Percentiles rank a stretch among this genome's conserved stretches.
Conservation (phyloP, 768 basidiomycete species). For the Pleurotus giganteus region DNA sequence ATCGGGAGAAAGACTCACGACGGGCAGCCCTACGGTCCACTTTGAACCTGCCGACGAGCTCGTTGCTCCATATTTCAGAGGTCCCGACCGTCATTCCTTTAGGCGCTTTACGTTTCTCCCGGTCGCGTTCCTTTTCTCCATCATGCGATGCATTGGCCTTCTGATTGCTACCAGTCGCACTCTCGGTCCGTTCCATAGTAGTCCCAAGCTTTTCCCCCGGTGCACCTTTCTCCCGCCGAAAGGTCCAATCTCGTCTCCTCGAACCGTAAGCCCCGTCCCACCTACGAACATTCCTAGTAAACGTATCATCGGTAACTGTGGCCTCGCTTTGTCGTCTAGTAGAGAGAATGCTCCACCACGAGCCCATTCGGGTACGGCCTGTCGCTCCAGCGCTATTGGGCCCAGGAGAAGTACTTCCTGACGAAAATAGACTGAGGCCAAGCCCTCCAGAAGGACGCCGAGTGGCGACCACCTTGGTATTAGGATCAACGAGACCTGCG, state of each 20-base stretch:
- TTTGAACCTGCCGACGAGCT: slow-evolving; percentile 60
- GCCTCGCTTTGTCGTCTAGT: slow-evolving; percentile 42
- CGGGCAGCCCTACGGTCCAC: slow-evolving; percentile 47
- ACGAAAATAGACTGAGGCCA: slow-evolving; percentile 3
- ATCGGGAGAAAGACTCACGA: slow-evolving; percentile 26
- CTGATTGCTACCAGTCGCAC: slow-evolving; percentile 4
- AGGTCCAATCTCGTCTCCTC: slow-evolving; percentile 53
- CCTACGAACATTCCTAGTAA: slow-evolving; percentile 32
- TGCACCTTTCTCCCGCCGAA: slow-evolving; percentile 52
- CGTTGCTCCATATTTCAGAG: slow-evolving; percentile 69
- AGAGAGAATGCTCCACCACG: slow-evolving; percentile 15
- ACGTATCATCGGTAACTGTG: slow-evolving; percentile 40
- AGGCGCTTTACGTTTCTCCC: slow-evolving; percentile 26
- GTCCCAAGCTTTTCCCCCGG: slow-evolving; percentile 13
- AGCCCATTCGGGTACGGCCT: slow-evolving; percentile 18
- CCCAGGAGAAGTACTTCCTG: slow-evolving; percentile 11
- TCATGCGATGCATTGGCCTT: slow-evolving; percentile 1
- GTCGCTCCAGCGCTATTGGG: slow-evolving; percentile 16
- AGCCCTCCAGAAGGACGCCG: slow-evolving; percentile 23
- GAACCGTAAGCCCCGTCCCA: slow-evolving; percentile 49
- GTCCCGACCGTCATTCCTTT: slow-evolving; percentile 49
- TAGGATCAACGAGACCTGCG: slow-evolving; percentile 12
- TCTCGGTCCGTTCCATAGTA: slow-evolving; percentile 5
- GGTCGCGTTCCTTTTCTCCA: slow-evolving; percentile 23
- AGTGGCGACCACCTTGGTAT: slow-evolving; percentile 21